Conservation (phyloP, 805 yeast species). For the Kazachstania taianensis region DNA sequence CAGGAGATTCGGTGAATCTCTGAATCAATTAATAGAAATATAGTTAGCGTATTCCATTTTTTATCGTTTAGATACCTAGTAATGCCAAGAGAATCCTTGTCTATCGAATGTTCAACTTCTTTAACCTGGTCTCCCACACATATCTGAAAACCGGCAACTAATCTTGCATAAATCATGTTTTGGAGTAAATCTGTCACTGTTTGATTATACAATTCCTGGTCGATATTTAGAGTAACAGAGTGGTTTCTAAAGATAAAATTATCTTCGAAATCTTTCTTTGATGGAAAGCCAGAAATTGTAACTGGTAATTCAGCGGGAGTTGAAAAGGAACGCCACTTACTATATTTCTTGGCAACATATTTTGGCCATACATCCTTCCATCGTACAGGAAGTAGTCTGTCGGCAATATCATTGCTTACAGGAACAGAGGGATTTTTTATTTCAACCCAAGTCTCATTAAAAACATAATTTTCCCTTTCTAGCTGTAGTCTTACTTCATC, state of each 20-base stretch:
- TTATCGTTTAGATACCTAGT: conserved; percentile 41
- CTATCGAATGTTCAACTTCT: conserved; percentile 41
- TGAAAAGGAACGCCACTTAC: conserved; percentile 88
- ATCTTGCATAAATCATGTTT: conserved; percentile 77
- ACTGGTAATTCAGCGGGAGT: conserved; percentile 91
- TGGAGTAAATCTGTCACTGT: conserved; percentile 56
- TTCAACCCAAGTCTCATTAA: conserved; percentile 42
- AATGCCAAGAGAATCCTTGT: conserved; percentile 39
- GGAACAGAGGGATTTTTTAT: conserved; percentile 72
- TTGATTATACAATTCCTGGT: conserved; percentile 39
- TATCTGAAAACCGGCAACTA: conserved; percentile 83
- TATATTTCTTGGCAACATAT: conserved; percentile 50
- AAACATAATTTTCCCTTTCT: conserved; percentile 2
- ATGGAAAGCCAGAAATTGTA: conserved; percentile 69
- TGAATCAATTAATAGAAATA: conserved; percentile 68
- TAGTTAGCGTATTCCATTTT: conserved; percentile 45
- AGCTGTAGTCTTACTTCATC: conserved; percentile 4
- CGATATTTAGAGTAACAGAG: conserved; percentile 55
- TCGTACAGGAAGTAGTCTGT: conserved; percentile 58
- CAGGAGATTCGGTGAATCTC: conserved; percentile 78
- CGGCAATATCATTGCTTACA: conserved; percentile 42
- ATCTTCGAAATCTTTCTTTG: conserved; percentile 51
- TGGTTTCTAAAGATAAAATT: conserved; percentile 79
- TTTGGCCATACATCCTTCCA: conserved; percentile 90
- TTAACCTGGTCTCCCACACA: conserved; percentile 64